Evolutionary conservation across 2,329 filamentous ascomycete species (phyloP), one percentile per base, ranked within the genome.

Genomic region (Diaporthe sp.): DNA sequence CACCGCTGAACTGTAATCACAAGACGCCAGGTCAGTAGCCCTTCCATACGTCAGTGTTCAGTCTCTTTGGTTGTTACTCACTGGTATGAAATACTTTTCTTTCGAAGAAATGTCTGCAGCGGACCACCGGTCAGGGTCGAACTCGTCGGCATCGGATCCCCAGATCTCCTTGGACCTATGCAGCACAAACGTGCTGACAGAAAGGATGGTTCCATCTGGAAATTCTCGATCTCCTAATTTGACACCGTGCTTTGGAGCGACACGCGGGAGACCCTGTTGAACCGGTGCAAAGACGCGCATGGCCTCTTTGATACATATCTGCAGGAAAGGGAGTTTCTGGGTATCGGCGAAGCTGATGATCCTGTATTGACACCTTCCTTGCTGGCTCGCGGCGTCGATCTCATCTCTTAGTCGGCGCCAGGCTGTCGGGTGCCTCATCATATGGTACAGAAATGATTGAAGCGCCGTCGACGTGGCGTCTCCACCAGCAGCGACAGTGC

Each of bases 241-340:
- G 12, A 81, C 53, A 3, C 83, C 82, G 12, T 77, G 79, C 19
- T 74, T 59, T 7, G 79, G 77, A 2, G 79, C 81, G 22, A 80
- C 76, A 9, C 82, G 79, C 22, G 80, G 80, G 57, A 83, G 75
- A 4, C 79, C 78, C 67, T 82, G 79, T 1, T 82, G 78, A 17
- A 78, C 79, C 2, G 82, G 81, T n/a, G 39, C 42, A 34, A 70
- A 69, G 9, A 74, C 57, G 2, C 73, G 77, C 28, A 84, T 74
- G 4, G 79, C 77, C 74, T 84, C 83, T 75, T 82, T 82, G 75
- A 84, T 81, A 72, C 82, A 83, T 10, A 81, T 80, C 57, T 81
- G 80, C n/a, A 84, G 77, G 73, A 81, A 85, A 3, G 80, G 78
- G 10, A 84, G 77, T 51, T 77, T 78, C 74, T 81, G 80, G 1